Evolutionary conservation across 805 yeast genomes (phyloP).

Genomic region (Kluyveromyces nonfermentans): DNA sequence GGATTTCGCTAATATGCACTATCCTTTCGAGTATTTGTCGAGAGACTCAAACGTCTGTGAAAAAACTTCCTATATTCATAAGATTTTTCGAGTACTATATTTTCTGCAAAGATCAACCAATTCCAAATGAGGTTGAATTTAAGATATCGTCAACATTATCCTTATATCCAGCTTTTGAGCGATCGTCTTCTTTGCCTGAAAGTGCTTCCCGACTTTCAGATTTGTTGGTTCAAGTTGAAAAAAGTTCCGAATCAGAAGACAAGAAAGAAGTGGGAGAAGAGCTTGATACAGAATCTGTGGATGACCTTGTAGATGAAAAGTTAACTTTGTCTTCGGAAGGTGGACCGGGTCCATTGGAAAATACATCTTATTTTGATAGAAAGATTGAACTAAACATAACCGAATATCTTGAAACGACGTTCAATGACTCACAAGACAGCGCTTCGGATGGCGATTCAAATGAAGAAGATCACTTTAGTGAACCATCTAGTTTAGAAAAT

Average conservation of each 20-base stretch:
- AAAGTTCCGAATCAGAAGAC: neutral
- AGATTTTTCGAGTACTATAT: slow-evolving; percentile 64
- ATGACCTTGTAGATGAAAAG: neutral
- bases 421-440: neutral
- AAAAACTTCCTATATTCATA: slow-evolving; percentile 34
- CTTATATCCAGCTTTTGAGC: slow-evolving; percentile 22
- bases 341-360: neutral
- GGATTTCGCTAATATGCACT: slow-evolving; percentile 47
- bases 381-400: slow-evolving; percentile 10
- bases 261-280: slow-evolving; percentile 10
- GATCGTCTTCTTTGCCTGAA: slow-evolving; percentile 33
- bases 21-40: slow-evolving; percentile 31
- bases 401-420: slow-evolving; percentile 5
- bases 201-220: slow-evolving; percentile 33
- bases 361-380: too few relatives aligned
- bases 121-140: slow-evolving; percentile 56
- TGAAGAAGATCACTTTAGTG: neutral
- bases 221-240: slow-evolving; percentile 5
- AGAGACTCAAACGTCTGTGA: slow-evolving; percentile 10
- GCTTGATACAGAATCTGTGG: neutral
- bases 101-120: slow-evolving; percentile 48
- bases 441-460: neutral
- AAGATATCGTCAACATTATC: slow-evolving; percentile 38
- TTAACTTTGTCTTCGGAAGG: slow-evolving; percentile 10
- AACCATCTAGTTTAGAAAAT: neutral